Evolutionary conservation across 106 monocot species (phyloP).

Genomic region (Iris macrosiphon): DNA sequence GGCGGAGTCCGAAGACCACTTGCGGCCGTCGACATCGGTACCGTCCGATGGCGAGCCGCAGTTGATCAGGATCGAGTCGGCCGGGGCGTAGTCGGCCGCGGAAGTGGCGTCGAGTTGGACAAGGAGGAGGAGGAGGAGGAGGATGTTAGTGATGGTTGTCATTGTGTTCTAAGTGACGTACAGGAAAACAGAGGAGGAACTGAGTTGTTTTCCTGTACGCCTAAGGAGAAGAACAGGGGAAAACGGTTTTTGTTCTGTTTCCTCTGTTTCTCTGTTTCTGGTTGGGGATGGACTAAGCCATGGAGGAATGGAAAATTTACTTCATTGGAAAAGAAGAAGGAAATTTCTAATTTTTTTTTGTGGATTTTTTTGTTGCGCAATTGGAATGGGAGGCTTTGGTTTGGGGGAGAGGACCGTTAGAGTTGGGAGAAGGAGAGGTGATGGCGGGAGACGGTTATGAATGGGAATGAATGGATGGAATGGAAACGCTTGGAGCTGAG

Average conservation of each 20-base stretch:
- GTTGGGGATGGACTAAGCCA: not conserved
- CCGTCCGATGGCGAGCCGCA: slow-evolving; percentile 40
- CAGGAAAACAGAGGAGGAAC: slow-evolving; percentile 8
- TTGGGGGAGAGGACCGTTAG: too few relatives aligned
- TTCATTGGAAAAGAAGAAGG: not conserved
- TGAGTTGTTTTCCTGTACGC: slow-evolving; percentile 11
- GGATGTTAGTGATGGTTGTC: not conserved
- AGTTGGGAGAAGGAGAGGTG: too few relatives aligned
- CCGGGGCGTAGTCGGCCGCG: not conserved
- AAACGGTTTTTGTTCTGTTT: too few relatives aligned
- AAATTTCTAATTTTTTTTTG: not conserved
- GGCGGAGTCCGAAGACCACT: slow-evolving; percentile 21
- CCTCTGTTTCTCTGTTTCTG: not conserved
- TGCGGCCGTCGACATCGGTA: slow-evolving; percentile 37
- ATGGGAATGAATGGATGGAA: too few relatives aligned
- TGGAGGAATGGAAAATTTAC: not conserved
- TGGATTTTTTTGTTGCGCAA: not conserved
- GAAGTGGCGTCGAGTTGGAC: not conserved
- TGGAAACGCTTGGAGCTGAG: too few relatives aligned
- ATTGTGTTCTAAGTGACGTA: slow-evolving; percentile 10
- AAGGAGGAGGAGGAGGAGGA: not conserved
- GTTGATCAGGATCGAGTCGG: slow-evolving; percentile 41
- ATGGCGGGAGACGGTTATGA: too few relatives aligned
- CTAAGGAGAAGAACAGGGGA: not conserved
- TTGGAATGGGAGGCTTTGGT: too few relatives aligned